Base-by-base conservation (phyloP, 352 stramenopile genomes). In the Globisporangium abappressorium region DNA sequence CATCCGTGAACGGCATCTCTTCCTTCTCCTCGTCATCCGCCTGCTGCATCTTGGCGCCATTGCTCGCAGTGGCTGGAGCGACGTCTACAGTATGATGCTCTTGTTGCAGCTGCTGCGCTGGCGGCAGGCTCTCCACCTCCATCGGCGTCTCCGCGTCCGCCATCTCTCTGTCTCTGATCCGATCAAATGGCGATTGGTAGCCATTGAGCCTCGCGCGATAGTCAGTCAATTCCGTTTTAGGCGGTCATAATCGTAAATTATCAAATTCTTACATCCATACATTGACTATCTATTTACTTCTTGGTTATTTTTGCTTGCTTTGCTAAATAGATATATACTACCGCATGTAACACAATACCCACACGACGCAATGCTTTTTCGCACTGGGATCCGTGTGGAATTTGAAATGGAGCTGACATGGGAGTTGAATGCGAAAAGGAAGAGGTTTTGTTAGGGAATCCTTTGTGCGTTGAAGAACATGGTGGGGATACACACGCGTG, bases 1-100 rank as follows among this genome's bases (percentile, higher is more conserved):
- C 84, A 5, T 91, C 75, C 20, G 79, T 80, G 73, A 96, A 93
- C 63, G 86, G 88, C 75, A 94, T 79, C 53, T 81, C 76, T 56
- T 83, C 76, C 56, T 67, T 56, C 8, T 41, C 73, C 0, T 78
- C 49, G 34, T 72, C 72, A 3, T 46, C 38, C 9, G 69, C 46
- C 62, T 63, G 66, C 55, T 65, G 59, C 54, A 46, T 53, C 8
- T 46, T 38, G 26, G 60, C 61, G 0, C 33, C 41, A 22, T 33
- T 69, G 5, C 20, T 49, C 12, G 12, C 36, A 33, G 9, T 49
- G 57, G 54, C 49, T 8, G 20, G 18, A 46, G 30, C 55, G 15
- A 4, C 54, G 15, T 20, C 55, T 14, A 43, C 20, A 3, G 9
- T 18, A 24, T 57, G 59, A 62, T 59, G 58, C 24, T 20, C 38